These are phyloP conservation scores for Porogramme epimiltina DNA, from an alignment of 1,284 basidiomycete species.

Conservation along the genomic window DNA sequence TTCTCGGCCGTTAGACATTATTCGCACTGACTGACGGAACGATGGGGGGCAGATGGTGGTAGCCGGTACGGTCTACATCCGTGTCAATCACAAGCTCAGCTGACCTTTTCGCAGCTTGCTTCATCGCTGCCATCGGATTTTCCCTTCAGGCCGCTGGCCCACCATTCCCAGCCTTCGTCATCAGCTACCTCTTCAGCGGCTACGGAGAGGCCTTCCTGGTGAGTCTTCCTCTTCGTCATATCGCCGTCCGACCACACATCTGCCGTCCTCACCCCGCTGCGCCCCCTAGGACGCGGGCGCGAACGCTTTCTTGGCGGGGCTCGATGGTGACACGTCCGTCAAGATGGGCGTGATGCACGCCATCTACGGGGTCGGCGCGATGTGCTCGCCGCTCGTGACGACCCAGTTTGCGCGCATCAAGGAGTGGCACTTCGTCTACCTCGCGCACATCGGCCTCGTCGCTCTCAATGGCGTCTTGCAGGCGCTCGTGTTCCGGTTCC, in stretches of 20 bases:
- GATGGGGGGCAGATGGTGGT: slow-evolving; percentile 30
- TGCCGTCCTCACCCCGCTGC: too few species aligned
- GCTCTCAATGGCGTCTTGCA: slow-evolving; percentile 45
- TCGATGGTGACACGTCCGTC: slow-evolving; percentile 42
- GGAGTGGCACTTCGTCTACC: slow-evolving; percentile 65
- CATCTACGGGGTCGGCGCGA: slow-evolving; percentile 49
- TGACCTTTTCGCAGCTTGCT: slow-evolving; percentile 24
- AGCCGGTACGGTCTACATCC: slow-evolving; percentile 16
- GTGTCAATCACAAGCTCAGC: too few species aligned
- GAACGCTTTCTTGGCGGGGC: slow-evolving; percentile 51
- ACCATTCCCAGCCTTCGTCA: slow-evolving; percentile 65
- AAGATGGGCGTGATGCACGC: slow-evolving; percentile 71
- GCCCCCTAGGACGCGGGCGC: slow-evolving; percentile 56
- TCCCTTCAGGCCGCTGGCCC: slow-evolving; percentile 57
- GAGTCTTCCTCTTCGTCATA: too few species aligned
- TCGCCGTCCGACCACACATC: background rate
- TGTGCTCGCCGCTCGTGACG: slow-evolving; percentile 58
- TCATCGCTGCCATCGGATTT: slow-evolving; percentile 46
- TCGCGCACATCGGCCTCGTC: slow-evolving; percentile 58
- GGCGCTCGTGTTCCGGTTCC: slow-evolving; percentile 50
- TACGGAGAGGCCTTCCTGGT: slow-evolving; percentile 61
- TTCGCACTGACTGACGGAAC: background rate
- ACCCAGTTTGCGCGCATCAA: slow-evolving; percentile 58
- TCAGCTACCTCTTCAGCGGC: slow-evolving; percentile 60
- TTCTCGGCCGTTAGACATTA: background rate